Base-by-base conservation (phyloP, 192 early-diverging fungal genomes). In the Gaertneriomyces semiglobifer region DNA sequence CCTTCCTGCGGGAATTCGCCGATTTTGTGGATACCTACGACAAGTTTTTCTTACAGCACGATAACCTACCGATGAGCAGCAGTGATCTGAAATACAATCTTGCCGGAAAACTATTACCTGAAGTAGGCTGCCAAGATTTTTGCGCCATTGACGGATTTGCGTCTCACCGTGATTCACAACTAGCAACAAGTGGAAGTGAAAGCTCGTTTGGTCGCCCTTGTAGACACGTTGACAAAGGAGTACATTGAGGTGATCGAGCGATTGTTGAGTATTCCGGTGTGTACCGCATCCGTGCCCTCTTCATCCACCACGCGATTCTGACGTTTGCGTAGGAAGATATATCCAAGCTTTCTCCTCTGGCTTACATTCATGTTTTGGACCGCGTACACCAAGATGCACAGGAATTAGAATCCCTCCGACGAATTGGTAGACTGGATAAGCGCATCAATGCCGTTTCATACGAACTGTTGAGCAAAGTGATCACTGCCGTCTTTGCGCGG, bases 211-310 rank as follows among this genome's bases (percentile, higher is more conserved):
- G 62, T 72, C 12, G 53, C 69, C 19, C 69, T 75, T 6, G 58
- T 81, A 14, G 70, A 78, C 3, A 58, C 59, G 7, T 66, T 76
- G 18, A 65, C 76, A 14, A 74, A 79, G 33, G n/a, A 67, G n/a
- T 87, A 78, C 51, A 69, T 87, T 14, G 71, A 75, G 6, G 60
- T 62, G 1, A 69, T 82, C 8, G 58, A 69, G 33, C 59, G 68
- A 7, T 69, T 85, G 11, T 63, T 87, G 44, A 58, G 76, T 20
- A 76, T 85, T 20, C 80, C 81, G 5, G 82, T 84, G 71, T 58
- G 73, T 25, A n/a, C 9, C 11, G 42, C 52, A 71, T 38, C 41
- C 5, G 14, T 10, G 7, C 63, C 20, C 47, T 72, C 45, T 9
- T 8, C 8, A 57, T 38, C 48, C 48, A 48, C 47, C 40, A 40